Base-by-base conservation (phyloP, 2,329 filamentous ascomycete species). In the Alternaria sp. region DNA sequence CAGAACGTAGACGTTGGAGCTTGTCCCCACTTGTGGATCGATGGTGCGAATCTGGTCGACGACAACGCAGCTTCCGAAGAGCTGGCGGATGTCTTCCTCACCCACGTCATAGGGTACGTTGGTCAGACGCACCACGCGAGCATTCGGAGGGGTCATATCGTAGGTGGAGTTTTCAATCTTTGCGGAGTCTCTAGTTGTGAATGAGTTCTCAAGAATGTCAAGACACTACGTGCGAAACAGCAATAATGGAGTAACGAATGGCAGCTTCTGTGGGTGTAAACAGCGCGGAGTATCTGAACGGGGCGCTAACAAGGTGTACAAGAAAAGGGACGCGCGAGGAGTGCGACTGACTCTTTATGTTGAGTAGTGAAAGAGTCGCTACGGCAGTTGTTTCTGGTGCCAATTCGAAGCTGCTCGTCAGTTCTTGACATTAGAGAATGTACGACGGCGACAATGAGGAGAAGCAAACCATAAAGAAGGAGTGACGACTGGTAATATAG, bases 31-130 rank as follows among this genome's bases (percentile, higher is more conserved):
- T 9, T 18, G 11, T 25, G 34, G 44, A 8, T 56, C 22, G 12
- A 30, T 30, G 10, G 32, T n/a, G 7, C 44, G 54, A 32, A 49
- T n/a, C 25, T 56, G 54, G 27, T 56, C 43, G 5, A 56, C 5
- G 25, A 56, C 16, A 1, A 7, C 25, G 18, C 30, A 25, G 4
- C 34, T 2, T 3, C 40, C 5, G 34, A 43, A 56, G 22, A 41
- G 41, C 10, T 45, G n/a, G 22, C 20, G 8, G 12, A 56, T 49
- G n/a, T 22, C 25, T 12, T 30, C 28, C 20, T 40, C 44, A 20
- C 6, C 18, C 25, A 44, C 34, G 16, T 48, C 34, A 12, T 12
- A 30, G 34, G 22, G 54, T 18, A 56, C 25, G 27, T 50, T 34
- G 25, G 14, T n/a, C 10, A 56, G n/a, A 27, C 44, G 27, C 3